Evolutionary conservation across 345 rosid genomes (phyloP).

Genomic region (Eucalyptus brandiana): DNA sequence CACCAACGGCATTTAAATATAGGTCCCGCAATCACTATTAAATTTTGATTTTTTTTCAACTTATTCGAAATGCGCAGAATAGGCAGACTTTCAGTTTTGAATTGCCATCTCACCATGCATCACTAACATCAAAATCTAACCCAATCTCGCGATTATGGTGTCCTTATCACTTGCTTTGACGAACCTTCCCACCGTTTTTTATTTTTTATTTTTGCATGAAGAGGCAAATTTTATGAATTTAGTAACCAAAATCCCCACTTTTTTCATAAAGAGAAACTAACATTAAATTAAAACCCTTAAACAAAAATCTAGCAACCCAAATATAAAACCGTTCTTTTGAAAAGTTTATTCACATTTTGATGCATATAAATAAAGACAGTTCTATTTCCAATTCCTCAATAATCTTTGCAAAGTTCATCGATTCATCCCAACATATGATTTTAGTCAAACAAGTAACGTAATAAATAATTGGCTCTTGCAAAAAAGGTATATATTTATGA

Average conservation of each 20-base stretch:
- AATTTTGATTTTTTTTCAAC: not conserved
- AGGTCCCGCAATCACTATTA: not conserved
- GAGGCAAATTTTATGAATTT: not conserved
- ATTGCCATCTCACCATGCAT: fast-evolving
- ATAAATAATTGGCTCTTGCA: not conserved
- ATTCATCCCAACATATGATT: not conserved
- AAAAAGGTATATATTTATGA: not conserved
- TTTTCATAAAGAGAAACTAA: not conserved
- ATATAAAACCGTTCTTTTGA: not conserved
- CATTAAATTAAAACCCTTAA: not conserved
- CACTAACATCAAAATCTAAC: not conserved
- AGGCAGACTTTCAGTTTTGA: fast-evolving
- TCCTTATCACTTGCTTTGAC: not conserved
- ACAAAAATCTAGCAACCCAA: not conserved
- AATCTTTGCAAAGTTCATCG: not conserved
- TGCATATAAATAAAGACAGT: not conserved
- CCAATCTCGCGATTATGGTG: not conserved
- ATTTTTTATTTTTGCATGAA: no score
- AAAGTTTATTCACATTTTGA: not conserved
- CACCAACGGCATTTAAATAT: fast-evolving
- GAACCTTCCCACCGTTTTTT: fast-evolving
- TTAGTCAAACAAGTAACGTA: not conserved
- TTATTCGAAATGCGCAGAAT: fast-evolving
- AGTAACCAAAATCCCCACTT: not conserved
- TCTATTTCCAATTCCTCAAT: not conserved